Percentiles rank a stretch among this genome's conserved stretches.
These are phyloP conservation scores for Bretschneidera sinensis DNA, from an alignment of 345 rosid species.

Conservation along the genomic window DNA sequence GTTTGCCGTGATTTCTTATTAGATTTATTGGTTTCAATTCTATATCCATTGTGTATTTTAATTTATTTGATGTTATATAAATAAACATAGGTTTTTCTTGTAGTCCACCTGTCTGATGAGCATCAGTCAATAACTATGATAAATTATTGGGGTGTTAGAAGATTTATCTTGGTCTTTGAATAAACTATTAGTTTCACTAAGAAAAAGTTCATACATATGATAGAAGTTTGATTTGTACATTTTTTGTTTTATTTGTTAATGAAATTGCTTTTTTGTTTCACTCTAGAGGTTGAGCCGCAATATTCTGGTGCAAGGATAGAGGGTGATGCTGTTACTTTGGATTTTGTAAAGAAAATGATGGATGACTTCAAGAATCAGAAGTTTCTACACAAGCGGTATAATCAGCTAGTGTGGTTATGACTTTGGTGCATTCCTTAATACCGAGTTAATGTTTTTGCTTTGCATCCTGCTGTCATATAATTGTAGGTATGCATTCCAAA, in stretches of 20 bases:
- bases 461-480: conserved; percentile 13
- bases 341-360: conserved; percentile 91
- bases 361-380: conserved; percentile 90
- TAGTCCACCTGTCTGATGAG: too few relatives aligned
- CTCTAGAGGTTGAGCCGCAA: conserved; percentile 94
- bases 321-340: conserved; percentile 79
- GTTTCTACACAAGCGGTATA: conserved; percentile 80
- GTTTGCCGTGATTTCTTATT: too few relatives aligned
- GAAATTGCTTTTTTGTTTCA: conserved; percentile 16
- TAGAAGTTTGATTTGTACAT: neutral
- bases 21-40: too few relatives aligned
- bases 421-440: conserved; percentile 7
- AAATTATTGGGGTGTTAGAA: too few relatives aligned
- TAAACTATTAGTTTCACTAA: too few relatives aligned
- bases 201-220: too few relatives aligned
- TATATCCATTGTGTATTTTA: too few relatives aligned
- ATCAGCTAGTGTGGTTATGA: conserved; percentile 11
- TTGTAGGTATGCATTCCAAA: conserved; percentile 85
- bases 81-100: too few relatives aligned
- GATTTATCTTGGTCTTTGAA: too few relatives aligned
- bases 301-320: conserved; percentile 91
- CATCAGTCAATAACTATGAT: too few relatives aligned
- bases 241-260: conserved; percentile 12
- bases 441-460: conserved; percentile 13
- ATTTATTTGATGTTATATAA: too few relatives aligned